phyloP scores from a whole-genome alignment of 192 early-diverging fungal genomes.

The Coemansia sp. region DNA sequence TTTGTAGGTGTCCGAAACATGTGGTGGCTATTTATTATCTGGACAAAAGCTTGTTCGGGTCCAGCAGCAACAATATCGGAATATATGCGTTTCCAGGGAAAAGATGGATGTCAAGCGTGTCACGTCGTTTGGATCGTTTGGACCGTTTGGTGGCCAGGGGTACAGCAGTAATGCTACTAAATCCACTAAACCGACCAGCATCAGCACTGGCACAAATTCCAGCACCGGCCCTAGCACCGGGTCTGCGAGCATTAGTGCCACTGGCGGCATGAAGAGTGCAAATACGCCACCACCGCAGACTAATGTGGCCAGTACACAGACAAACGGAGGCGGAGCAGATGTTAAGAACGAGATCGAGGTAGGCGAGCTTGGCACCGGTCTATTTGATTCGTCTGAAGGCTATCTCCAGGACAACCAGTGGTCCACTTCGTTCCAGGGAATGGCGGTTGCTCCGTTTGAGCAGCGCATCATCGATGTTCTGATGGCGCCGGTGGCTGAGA shows the following conservation, averaged over 20 bases:
- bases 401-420: constrained; percentile 55
- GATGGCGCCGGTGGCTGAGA: constrained; percentile 66
- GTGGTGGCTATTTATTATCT: background rate
- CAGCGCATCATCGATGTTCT: constrained; percentile 68
- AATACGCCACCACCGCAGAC: background rate
- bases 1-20: background rate
- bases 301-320: background rate
- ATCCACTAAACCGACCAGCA: background rate
- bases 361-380: constrained; percentile 8
- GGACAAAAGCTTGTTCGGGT: background rate
- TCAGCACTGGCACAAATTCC: background rate
- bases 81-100: background rate
- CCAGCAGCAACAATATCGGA: constrained; percentile 1
- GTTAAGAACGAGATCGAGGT: constrained; percentile 1
- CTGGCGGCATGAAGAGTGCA: background rate
- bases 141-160: background rate
- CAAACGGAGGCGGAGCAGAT: background rate
- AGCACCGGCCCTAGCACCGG: background rate
- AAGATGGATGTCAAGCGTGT: constrained; percentile 1
- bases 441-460: constrained; percentile 75
- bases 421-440: constrained; percentile 74
- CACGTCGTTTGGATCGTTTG: background rate
- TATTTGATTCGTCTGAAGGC: constrained; percentile 47
- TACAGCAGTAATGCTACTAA: background rate
- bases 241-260: background rate